These are phyloP conservation scores for Saksenaea vasiformis DNA, from an alignment of 371 early-diverging fungal species.

Conservation along the genomic window DNA sequence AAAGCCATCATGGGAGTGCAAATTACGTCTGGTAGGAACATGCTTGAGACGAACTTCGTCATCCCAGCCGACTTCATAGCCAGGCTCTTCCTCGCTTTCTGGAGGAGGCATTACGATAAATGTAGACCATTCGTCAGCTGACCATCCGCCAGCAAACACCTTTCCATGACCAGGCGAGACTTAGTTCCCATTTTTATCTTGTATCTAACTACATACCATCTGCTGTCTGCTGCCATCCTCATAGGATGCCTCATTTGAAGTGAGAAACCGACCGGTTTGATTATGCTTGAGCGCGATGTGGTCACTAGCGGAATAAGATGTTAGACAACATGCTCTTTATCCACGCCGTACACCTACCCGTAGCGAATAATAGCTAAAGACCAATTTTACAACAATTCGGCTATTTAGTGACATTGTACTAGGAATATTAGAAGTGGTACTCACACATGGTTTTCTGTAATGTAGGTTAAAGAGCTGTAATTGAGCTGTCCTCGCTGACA, in stretches of 20 bases:
- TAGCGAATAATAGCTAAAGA: not conserved
- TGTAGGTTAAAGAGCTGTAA: not conserved
- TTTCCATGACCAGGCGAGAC: conserved; percentile 48
- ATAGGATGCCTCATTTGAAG: conserved; percentile 36
- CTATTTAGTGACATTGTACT: not conserved
- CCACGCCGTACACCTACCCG: not conserved
- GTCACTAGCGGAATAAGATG: conserved; percentile 14
- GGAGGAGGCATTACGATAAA: conserved; percentile 59
- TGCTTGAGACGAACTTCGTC: conserved; percentile 59
- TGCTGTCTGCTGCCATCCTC: conserved; percentile 57
- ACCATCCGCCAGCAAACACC: conserved; percentile 51
- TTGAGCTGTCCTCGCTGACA: not conserved
- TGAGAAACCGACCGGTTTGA: conserved; percentile 56
- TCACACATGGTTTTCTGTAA: not conserved
- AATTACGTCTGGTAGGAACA: conserved; percentile 43
- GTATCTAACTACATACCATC: conserved; percentile 17
- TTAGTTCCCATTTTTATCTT: conserved; percentile 4
- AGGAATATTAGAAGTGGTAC: not conserved
- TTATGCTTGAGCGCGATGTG: conserved; percentile 58
- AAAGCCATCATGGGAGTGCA: conserved; percentile 61
- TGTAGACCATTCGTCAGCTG: conserved; percentile 33
- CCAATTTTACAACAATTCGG: not conserved
- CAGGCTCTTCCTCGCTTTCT: conserved; percentile 31
- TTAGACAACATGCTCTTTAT: not conserved
- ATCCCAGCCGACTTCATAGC: conserved; percentile 51